phyloP scores from a whole-genome alignment of 495 filamentous ascomycete genomes.

The Lasiosphaeria miniovina region DNA sequence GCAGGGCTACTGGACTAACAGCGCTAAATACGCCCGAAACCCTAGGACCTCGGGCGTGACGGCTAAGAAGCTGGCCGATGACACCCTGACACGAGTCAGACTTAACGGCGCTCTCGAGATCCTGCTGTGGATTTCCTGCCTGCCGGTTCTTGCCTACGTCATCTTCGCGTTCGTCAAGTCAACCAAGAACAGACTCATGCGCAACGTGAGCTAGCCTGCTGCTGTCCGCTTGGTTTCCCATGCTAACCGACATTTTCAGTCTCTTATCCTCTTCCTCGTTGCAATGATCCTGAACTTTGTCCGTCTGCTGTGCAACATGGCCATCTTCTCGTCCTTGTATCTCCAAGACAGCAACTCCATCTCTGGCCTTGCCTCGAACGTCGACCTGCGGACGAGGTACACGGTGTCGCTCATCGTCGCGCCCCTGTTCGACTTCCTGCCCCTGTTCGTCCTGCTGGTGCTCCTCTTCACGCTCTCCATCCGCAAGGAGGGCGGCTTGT shows the following conservation, averaged over 20 bases:
- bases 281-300: conserved; percentile 18
- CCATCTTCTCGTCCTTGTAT: conserved; percentile 6
- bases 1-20: background rate
- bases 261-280: conserved; percentile 13
- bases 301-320: conserved; percentile 12
- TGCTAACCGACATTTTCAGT: conserved; percentile 1
- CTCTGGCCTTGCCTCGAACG: background rate
- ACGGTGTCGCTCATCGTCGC: conserved; percentile 7
- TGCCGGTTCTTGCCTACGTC: conserved; percentile 8
- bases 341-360: background rate
- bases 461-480: conserved; percentile 17
- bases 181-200: conserved; percentile 5
- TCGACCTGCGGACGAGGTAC: background rate
- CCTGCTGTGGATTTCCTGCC: conserved; percentile 20
- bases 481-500: conserved; percentile 17
- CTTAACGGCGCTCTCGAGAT: conserved; percentile 8
- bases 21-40: background rate
- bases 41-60: background rate
- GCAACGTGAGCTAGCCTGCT: conserved; percentile 6
- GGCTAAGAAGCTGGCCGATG: background rate
- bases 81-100: background rate
- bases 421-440: conserved; percentile 15
- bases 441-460: conserved; percentile 19
- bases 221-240: background rate
- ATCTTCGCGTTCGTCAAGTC: conserved; percentile 13